phyloP scores from a whole-genome alignment of 1,284 basidiomycete genomes.

The Tylopilus sp. region DNA sequence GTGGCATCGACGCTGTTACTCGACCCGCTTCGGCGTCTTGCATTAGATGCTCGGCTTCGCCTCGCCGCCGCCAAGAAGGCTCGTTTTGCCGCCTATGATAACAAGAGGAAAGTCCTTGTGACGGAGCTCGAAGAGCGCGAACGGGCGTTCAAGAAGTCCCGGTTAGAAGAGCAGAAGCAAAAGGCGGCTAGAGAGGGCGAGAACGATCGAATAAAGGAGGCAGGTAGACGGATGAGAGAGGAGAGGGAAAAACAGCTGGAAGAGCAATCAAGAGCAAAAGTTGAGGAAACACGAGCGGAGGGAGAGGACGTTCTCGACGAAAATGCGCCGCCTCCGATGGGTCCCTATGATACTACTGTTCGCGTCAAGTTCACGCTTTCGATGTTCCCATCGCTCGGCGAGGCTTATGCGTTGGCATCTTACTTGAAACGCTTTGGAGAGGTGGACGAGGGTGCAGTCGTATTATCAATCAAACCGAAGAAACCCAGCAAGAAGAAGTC shows the following conservation, averaged over 20 bases:
- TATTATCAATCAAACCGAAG: slow-evolving; percentile 70
- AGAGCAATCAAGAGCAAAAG: slow-evolving; percentile 53
- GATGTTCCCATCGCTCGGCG: slow-evolving; percentile 65
- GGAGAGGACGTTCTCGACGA: slow-evolving; percentile 53
- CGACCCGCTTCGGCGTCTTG: slow-evolving; percentile 86
- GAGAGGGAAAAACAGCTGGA: slow-evolving; percentile 68
- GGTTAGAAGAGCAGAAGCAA: slow-evolving; percentile 69
- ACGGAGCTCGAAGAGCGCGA: slow-evolving; percentile 90
- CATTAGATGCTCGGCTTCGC: slow-evolving; percentile 84
- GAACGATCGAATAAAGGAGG: slow-evolving; percentile 82
- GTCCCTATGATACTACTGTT: slow-evolving; percentile 77
- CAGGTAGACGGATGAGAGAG: slow-evolving; percentile 78
- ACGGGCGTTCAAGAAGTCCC: slow-evolving; percentile 77
- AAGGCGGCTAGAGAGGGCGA: slow-evolving; percentile 69
- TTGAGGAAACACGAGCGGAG: slow-evolving; percentile 43
- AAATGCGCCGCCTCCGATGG: slow-evolving; percentile 65
- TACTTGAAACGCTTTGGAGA: slow-evolving; percentile 71
- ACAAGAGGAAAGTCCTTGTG: slow-evolving; percentile 83
- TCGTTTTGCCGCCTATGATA: slow-evolving; percentile 81
- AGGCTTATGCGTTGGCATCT: slow-evolving; percentile 58
- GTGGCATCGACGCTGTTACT: slow-evolving; percentile 88
- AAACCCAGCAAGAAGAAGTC: slow-evolving; percentile 37
- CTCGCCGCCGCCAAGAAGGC: slow-evolving; percentile 77
- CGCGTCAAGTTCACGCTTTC: slow-evolving; percentile 74
- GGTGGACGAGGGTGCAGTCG: slow-evolving; percentile 70